phyloP scores from a whole-genome alignment of 2,329 filamentous ascomycete species.

The Seiridium unicorne region DNA sequence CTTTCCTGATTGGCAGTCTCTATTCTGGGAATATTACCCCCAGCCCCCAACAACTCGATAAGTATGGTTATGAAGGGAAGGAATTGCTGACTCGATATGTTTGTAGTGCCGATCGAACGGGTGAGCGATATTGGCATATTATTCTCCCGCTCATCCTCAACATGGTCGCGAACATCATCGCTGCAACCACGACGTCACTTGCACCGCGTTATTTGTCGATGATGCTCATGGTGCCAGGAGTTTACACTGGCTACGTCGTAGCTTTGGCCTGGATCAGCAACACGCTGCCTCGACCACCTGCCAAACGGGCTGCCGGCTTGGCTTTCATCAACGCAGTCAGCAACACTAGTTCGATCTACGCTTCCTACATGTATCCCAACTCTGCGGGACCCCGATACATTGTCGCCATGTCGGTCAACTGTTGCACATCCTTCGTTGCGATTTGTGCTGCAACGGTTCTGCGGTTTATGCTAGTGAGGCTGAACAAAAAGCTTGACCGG shows the following conservation, averaged over 20 bases:
- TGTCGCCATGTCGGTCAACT: conserved; percentile 68
- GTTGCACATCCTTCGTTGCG: conserved; percentile 60
- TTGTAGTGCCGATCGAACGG: conserved; percentile 68
- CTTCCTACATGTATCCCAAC: conserved; percentile 55
- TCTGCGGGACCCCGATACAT: conserved; percentile 40
- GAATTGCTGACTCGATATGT: neutral
- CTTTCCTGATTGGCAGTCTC: neutral
- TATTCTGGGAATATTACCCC: neutral
- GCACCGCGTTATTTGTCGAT: conserved; percentile 68
- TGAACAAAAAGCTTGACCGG: conserved; percentile 69
- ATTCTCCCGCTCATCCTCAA: conserved; percentile 59
- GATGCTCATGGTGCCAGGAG: conserved; percentile 67
- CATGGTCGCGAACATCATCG: conserved; percentile 65
- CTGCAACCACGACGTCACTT: conserved; percentile 57
- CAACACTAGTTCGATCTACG: conserved; percentile 70
- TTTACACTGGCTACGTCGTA: conserved; percentile 68
- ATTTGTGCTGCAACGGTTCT: conserved; percentile 63
- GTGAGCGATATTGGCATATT: conserved; percentile 71
- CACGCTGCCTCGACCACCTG: conserved; percentile 71
- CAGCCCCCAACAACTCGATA: too few relatives aligned
- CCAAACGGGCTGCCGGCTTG: conserved; percentile 68
- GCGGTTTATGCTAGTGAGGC: conserved; percentile 57
- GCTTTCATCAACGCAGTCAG: conserved; percentile 75
- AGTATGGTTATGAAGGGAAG: neutral
- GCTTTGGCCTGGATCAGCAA: conserved; percentile 74